Conservation (phyloP, 2,329 filamentous ascomycete species). For the Ceratocystiopsis minuta region DNA sequence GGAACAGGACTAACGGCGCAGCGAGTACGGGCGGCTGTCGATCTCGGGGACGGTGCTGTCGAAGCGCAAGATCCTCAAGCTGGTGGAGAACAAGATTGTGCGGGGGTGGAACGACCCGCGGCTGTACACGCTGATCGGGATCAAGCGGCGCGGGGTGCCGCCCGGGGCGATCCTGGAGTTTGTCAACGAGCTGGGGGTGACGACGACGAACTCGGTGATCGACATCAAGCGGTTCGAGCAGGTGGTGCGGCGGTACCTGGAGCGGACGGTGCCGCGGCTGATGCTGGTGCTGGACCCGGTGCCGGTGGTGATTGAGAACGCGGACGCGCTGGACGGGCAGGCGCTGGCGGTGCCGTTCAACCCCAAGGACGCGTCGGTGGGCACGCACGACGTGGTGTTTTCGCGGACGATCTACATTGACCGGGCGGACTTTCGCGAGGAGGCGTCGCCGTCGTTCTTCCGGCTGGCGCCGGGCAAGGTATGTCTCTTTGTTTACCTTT, state of each 20-base stretch:
- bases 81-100: slow-evolving; percentile 61
- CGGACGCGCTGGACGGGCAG: slow-evolving; percentile 42
- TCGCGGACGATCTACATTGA: slow-evolving; percentile 77
- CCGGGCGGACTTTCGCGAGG: slow-evolving; percentile 57
- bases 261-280: slow-evolving; percentile 70
- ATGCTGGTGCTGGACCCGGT: slow-evolving; percentile 83
- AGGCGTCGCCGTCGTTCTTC: slow-evolving; percentile 57
- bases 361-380: slow-evolving; percentile 56
- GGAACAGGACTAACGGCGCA: too few relatives aligned
- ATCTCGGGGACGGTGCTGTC: slow-evolving; percentile 72
- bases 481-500: too few relatives aligned
- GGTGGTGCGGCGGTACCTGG: slow-evolving; percentile 68
- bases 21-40: slow-evolving; percentile 56
- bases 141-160: slow-evolving; percentile 71
- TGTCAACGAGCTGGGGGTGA: slow-evolving; percentile 81
- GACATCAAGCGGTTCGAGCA: slow-evolving; percentile 72
- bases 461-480: slow-evolving; percentile 59
- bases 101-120: slow-evolving; percentile 83
- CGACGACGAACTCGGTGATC: slow-evolving; percentile 63
- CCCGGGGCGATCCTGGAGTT: slow-evolving; percentile 81
- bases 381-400: slow-evolving; percentile 41
- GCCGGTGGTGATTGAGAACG: slow-evolving; percentile 63
- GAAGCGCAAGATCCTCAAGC: slow-evolving; percentile 66
- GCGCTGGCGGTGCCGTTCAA: slow-evolving; percentile 61
- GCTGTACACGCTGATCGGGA: slow-evolving; percentile 70